These are phyloP conservation scores for Fusarium algeriense DNA, from an alignment of 2,329 filamentous ascomycete species.

Conservation along the genomic window DNA sequence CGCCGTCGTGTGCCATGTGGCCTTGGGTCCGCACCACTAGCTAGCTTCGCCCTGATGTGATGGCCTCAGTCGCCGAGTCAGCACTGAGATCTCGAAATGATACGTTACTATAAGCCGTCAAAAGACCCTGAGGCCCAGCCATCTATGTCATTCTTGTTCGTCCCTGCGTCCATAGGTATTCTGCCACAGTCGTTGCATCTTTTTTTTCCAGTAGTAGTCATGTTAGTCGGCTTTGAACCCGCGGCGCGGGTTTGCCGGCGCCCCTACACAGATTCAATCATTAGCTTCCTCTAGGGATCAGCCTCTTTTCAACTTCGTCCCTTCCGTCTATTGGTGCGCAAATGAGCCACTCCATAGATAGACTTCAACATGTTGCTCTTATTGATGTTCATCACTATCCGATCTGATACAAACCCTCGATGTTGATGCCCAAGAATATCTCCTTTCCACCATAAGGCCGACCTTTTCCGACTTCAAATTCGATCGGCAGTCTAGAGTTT, in stretches of 20 bases:
- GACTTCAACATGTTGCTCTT: background rate
- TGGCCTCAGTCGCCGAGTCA: slow-evolving; percentile 32
- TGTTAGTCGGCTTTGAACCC: slow-evolving; percentile 1
- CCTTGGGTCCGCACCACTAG: slow-evolving; percentile 20
- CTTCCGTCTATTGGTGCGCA: slow-evolving; percentile 34
- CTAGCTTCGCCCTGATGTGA: slow-evolving; percentile 11
- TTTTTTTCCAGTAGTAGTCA: background rate
- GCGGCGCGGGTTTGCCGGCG: background rate
- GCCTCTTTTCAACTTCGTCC: slow-evolving; percentile 5
- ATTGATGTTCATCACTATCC: background rate
- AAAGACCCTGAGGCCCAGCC: slow-evolving; percentile 30
- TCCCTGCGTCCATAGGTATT: slow-evolving; percentile 5
- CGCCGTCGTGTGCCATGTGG: slow-evolving; percentile 28
- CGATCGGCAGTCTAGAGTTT: slow-evolving; percentile 19
- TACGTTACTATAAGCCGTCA: slow-evolving; percentile 32
- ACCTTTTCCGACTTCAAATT: background rate
- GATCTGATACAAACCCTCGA: slow-evolving; percentile 22
- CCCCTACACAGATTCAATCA: slow-evolving; percentile 12
- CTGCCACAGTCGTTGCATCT: background rate
- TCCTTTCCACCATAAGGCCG: background rate
- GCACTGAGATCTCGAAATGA: slow-evolving; percentile 32
- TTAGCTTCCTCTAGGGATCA: slow-evolving; percentile 27
- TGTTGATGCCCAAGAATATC: slow-evolving; percentile 26
- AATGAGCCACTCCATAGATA: slow-evolving; percentile 7
- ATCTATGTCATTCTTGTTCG: slow-evolving; percentile 30